A percentile compares a stretch with the other conserved stretches of the same genome.
Conservation (phyloP, 768 basidiomycete species). For the Holtermannia corniformis region DNA sequence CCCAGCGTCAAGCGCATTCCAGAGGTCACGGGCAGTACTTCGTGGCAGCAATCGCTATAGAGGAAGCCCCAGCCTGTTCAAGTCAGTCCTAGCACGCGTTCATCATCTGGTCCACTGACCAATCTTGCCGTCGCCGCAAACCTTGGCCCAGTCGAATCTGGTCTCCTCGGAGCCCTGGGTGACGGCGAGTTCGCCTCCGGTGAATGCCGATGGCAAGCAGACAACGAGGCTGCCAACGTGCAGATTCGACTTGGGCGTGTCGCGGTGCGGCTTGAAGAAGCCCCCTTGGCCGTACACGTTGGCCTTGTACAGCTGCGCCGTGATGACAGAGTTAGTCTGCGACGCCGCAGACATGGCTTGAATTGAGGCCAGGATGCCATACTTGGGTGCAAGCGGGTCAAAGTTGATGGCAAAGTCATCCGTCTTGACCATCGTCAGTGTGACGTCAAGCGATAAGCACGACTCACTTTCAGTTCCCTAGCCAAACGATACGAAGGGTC, state of each 20-base stretch:
- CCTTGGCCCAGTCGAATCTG: constrained; percentile 8
- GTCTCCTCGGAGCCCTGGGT: constrained; percentile 4
- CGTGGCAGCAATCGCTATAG: constrained; percentile 47
- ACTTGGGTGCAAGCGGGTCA: constrained; percentile 2
- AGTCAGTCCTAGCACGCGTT: not conserved
- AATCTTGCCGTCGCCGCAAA: not conserved
- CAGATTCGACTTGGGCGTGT: constrained; percentile 6
- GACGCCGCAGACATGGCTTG: no score
- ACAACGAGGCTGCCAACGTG: constrained; percentile 14
- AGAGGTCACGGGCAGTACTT: constrained; percentile 44
- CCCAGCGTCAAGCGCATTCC: constrained; percentile 47
- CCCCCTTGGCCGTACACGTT: constrained; percentile 14
- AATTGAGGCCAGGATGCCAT: constrained; percentile 2
- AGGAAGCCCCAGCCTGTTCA: constrained; percentile 44
- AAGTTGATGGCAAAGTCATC: constrained; percentile 6
- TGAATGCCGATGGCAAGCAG: constrained; percentile 12
- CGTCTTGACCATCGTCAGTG: no score
- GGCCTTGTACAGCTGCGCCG: constrained; percentile 9
- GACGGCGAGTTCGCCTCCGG: constrained; percentile 12
- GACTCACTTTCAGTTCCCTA: no score
- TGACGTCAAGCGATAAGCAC: no score
- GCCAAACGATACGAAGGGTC: constrained; percentile 11
- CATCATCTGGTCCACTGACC: not conserved
- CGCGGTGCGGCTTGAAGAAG: constrained; percentile 15
- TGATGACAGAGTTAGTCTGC: constrained; percentile 2